Percentiles rank a stretch among this genome's conserved stretches.
phyloP scores from a whole-genome alignment of 805 yeast species.

The Candida qinlingensis region DNA sequence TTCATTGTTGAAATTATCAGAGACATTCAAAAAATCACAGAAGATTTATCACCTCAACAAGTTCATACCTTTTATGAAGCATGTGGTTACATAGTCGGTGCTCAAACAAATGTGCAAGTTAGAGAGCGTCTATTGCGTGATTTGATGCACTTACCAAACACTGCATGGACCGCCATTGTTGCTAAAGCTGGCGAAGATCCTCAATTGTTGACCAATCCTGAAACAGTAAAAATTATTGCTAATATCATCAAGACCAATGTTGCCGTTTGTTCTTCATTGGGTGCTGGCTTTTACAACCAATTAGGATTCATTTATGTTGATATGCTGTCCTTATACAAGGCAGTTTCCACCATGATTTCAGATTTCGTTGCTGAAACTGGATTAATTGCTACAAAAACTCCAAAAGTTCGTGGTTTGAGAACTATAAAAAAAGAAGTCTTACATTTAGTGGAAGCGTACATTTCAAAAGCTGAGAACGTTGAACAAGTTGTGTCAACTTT shows the following conservation, averaged over 20 bases:
- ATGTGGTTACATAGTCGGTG: constrained; percentile 88
- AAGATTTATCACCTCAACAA: constrained; percentile 93
- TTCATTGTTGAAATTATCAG: constrained; percentile 86
- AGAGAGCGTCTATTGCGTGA: constrained; percentile 71
- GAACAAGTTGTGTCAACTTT: constrained; percentile 81
- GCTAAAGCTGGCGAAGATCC: constrained; percentile 83
- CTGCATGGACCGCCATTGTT: constrained; percentile 90
- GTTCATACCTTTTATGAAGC: constrained; percentile 98
- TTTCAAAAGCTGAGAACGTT: constrained; percentile 75
- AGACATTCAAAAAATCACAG: constrained; percentile 79
- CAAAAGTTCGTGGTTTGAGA: constrained; percentile 90
- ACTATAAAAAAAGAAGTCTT: constrained; percentile 93
- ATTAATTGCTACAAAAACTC: constrained; percentile 86
- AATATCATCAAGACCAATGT: constrained; percentile 94
- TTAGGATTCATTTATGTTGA: constrained; percentile 81
- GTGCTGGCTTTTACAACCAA: constrained; percentile 87
- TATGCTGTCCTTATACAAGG: constrained; percentile 83
- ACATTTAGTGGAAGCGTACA: constrained; percentile 81
- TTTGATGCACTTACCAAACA: constrained; percentile 86
- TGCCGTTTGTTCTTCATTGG: constrained; percentile 90
- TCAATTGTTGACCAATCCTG: constrained; percentile 65
- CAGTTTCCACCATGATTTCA: constrained; percentile 83
- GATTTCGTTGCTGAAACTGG: constrained; percentile 77
- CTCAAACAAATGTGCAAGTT: constrained; percentile 65
- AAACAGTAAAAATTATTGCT: constrained; percentile 87